Evolutionary conservation across 192 early-diverging fungal genomes (phyloP), one percentile per base, ranked within the genome.

Genomic region (Allomyces javanicus): DNA sequence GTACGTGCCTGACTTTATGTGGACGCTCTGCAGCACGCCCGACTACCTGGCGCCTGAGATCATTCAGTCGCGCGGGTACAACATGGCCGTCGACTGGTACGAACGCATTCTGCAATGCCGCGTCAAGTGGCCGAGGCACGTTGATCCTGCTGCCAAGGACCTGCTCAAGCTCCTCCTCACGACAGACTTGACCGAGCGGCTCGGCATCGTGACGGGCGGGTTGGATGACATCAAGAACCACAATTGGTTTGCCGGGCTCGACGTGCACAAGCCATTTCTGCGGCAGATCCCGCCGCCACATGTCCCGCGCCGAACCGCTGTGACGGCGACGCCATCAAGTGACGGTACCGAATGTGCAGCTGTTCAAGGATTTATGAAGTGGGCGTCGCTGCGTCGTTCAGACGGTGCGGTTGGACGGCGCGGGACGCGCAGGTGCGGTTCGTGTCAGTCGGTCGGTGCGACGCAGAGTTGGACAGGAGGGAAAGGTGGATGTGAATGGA

Each of bases 81-180:
- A 90, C 22, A 86, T 86, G 66, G 89, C 92, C 9, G 93, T 93
- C 0, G 93, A 96, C 77, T 96, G 93, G 93, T 96, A 89, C 70
- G 93, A 93, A 76, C 93, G 93, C 77, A 94, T 96, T 63, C 75
- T 96, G 68, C 80, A 81, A 1, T 89, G 93, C 33, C 84, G 80
- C 43, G 85, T 90, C 55, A 77, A 81, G 69, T 96, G 91, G 81
- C 91, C 93, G n/a, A 64, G 85, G 62, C 85, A 87, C 72, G 92
- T 96, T 72, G 86, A 91, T 67, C 79, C 85, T 0, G 71, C 77
- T 1, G 86, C 89, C 12, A 91, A 89, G 72, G 90, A 96, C 80
- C 72, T 96, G 10, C 77, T 94, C 64, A 86, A 91, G 71, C 75
- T 85, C 10, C 71, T 96, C 50, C 74, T 93, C 68, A 86, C 87